Conservation (phyloP, 176 grass and related monocot genomes). For the Areca catechu region DNA sequence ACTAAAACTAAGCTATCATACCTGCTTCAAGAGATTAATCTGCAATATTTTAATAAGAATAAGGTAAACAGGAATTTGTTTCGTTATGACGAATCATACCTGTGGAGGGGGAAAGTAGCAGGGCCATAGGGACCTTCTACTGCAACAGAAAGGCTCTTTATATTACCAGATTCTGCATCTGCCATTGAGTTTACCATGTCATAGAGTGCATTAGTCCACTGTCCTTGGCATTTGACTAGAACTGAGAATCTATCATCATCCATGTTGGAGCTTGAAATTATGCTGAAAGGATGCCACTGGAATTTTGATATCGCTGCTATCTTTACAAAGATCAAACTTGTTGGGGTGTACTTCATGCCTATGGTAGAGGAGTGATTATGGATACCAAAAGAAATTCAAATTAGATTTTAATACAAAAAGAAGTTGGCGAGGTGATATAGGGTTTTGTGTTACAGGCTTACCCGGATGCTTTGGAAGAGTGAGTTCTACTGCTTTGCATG, state of each 20-base stretch:
- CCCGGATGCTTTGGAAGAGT: conserved; percentile 35
- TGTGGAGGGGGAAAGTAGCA: conserved; percentile 5
- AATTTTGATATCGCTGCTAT: conserved; percentile 33
- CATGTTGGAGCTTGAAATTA: conserved; percentile 31
- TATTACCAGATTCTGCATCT: conserved; percentile 8
- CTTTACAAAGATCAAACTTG: conserved; percentile 36
- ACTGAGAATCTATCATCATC: conserved; percentile 20
- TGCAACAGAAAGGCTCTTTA: conserved; percentile 11
- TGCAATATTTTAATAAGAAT: no score
- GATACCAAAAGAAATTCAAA: no score
- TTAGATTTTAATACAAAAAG: no score
- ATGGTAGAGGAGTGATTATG: not conserved
- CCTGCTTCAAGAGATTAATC: conserved; percentile 7
- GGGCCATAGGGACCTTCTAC: conserved; percentile 37
- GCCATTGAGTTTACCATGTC: conserved; percentile 6
- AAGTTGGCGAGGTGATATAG: no score
- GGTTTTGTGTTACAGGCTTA: not conserved
- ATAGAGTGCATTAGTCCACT: conserved; percentile 32
- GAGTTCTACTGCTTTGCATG: conserved; percentile 35
- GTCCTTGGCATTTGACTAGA: conserved; percentile 33
- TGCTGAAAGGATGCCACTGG: conserved; percentile 48
- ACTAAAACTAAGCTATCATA: conserved; percentile 37
- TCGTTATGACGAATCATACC: conserved; percentile 11
- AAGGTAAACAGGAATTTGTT: not conserved
- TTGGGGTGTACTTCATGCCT: conserved; percentile 36